These are phyloP conservation scores for Thuidium tamariscinum DNA, from an alignment of 225 moss, liverwort and hornwort genomes.

Conservation along the genomic window DNA sequence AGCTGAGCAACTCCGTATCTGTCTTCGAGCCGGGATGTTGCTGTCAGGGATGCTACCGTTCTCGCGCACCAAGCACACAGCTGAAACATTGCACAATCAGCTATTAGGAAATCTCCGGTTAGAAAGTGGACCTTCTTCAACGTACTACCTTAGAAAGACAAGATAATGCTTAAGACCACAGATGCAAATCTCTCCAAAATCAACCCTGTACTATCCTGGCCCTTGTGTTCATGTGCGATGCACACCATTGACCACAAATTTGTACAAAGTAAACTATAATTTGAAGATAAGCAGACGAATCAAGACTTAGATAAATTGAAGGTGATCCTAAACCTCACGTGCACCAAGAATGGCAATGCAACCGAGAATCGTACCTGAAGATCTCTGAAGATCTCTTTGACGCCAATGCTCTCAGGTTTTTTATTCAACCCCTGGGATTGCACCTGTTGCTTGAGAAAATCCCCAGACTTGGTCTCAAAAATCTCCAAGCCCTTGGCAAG, in stretches of 20 bases:
- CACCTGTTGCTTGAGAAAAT: slow-evolving; percentile 50
- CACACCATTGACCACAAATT: not conserved
- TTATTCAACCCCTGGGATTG: slow-evolving; percentile 18
- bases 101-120: not conserved
- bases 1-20: slow-evolving; percentile 75
- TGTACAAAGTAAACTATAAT: not conserved
- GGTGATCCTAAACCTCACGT: not conserved
- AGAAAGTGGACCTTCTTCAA: not conserved
- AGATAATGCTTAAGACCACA: not conserved
- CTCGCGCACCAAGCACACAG: slow-evolving; percentile 65
- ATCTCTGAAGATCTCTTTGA: slow-evolving; percentile 42
- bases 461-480: slow-evolving; percentile 29
- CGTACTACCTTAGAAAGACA: not conserved
- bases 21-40: slow-evolving; percentile 63
- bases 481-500: slow-evolving; percentile 61
- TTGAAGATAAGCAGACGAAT: not conserved
- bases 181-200: not conserved
- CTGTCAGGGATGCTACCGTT: slow-evolving; percentile 53
- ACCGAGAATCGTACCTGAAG: slow-evolving; percentile 31
- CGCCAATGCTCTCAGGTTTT: slow-evolving; percentile 15
- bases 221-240: not conserved
- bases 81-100: slow-evolving; percentile 16
- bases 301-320: not conserved
- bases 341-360: not conserved
- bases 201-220: not conserved